Conservation (phyloP, 805 yeast genomes). For the Ogataea nakhonphanomensis region DNA sequence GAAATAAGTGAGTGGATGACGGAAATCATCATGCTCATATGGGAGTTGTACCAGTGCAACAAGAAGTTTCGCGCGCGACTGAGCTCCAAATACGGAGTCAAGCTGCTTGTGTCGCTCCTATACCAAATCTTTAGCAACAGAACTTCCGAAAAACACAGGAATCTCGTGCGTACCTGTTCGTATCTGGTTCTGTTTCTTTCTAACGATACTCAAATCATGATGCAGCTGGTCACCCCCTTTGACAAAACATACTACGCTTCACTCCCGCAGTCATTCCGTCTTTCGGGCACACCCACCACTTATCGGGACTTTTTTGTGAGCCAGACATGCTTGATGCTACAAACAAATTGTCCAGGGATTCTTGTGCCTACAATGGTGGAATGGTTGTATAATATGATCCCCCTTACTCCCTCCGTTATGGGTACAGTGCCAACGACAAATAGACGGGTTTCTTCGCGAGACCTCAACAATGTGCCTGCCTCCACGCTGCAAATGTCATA, state of each 20-base stretch:
- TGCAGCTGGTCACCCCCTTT: constrained; percentile 44
- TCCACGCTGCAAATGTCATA: constrained; percentile 44
- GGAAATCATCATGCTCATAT: constrained; percentile 60
- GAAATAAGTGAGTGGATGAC: constrained; percentile 44
- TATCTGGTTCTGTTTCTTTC: constrained; percentile 51
- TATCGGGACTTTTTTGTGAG: constrained; percentile 61
- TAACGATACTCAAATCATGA: constrained; percentile 33
- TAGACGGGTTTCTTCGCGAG: constrained; percentile 16
- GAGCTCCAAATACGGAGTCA: constrained; percentile 43
- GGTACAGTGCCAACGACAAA: constrained; percentile 14
- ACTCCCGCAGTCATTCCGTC: constrained; percentile 52
- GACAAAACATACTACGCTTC: constrained; percentile 39
- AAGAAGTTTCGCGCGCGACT: constrained; percentile 45
- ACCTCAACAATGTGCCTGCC: constrained; percentile 10
- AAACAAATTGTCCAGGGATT: constrained; percentile 32
- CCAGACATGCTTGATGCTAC: constrained; percentile 46
- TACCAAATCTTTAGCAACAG: constrained; percentile 55
- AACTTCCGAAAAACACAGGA: constrained; percentile 35
- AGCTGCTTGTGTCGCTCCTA: constrained; percentile 50
- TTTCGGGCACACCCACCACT: constrained; percentile 39
- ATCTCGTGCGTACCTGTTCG: constrained; percentile 47
- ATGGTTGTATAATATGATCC: constrained; percentile 58
- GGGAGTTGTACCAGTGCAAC: constrained; percentile 80
- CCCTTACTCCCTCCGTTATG: constrained; percentile 28
- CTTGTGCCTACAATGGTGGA: constrained; percentile 53